Evolutionary conservation across 805 yeast genomes (phyloP).

Genomic region (Isabelozyma gotoi): DNA sequence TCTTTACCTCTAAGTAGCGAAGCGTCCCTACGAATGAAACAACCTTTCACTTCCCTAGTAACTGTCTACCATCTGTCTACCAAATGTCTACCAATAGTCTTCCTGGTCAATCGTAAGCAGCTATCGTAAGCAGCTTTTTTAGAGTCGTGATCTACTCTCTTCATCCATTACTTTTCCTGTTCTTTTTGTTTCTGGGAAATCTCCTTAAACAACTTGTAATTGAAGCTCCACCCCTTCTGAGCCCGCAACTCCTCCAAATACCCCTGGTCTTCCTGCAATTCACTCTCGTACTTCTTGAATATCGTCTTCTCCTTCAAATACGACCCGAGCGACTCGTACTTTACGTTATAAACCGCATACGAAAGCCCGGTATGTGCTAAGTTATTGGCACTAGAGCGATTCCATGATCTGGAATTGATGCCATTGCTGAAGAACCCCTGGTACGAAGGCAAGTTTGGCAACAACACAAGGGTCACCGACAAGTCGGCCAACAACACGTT

Average conservation of each 20-base stretch:
- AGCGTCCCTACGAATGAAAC: no score
- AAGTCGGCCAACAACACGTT: slow-evolving; percentile 45
- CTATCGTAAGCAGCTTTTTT: no score
- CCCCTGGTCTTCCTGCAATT: slow-evolving; percentile 18
- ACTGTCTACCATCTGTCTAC: no score
- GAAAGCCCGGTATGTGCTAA: slow-evolving; percentile 78
- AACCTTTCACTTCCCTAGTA: no score
- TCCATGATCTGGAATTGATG: slow-evolving; percentile 76
- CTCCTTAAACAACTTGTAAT: slow-evolving; percentile 21
- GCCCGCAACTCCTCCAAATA: slow-evolving; percentile 12
- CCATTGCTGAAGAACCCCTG: slow-evolving; percentile 67
- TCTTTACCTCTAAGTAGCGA: no score
- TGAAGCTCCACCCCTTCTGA: slow-evolving; percentile 32
- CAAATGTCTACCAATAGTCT: no score
- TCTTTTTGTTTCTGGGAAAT: not conserved
- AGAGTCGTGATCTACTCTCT: no score
- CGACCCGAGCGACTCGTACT: slow-evolving; percentile 41
- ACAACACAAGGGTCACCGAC: slow-evolving; percentile 55
- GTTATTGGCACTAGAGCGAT: slow-evolving; percentile 14
- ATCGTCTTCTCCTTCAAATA: slow-evolving; percentile 27
- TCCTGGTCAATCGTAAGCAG: no score
- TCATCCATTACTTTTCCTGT: not conserved
- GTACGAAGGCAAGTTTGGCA: slow-evolving; percentile 71
- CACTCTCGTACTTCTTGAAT: slow-evolving; percentile 27
- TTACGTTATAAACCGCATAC: slow-evolving; percentile 56